These are phyloP conservation scores for Leavenworthia alabamica DNA, from an alignment of 345 rosid species.

Conservation along the genomic window DNA sequence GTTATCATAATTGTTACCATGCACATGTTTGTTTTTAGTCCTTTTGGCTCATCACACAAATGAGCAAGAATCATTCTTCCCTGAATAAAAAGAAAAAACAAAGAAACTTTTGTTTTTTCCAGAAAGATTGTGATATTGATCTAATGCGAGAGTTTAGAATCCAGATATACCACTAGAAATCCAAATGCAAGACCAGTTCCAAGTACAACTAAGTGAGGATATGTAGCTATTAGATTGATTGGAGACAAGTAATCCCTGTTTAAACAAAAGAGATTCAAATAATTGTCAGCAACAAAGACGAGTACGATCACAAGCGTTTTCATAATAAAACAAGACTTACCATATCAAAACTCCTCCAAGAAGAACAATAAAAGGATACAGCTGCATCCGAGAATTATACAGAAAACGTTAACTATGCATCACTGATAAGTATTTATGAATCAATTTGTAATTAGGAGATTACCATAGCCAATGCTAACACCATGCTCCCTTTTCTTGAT, in stretches of 20 bases:
- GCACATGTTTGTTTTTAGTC: conserved; percentile 98
- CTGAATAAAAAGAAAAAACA: conserved; percentile 44
- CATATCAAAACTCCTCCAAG: conserved; percentile 81
- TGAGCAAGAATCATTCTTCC: conserved; percentile 99
- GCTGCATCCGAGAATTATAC: conserved; percentile 42
- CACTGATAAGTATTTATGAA: not conserved
- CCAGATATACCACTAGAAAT: conserved; percentile 78
- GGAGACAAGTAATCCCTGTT: conserved; percentile 50
- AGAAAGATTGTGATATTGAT: not conserved
- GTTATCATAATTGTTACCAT: conserved; percentile 77
- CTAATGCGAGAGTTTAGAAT: not conserved
- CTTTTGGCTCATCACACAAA: conserved; percentile 97
- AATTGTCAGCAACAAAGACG: not conserved
- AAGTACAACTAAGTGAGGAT: conserved; percentile 77
- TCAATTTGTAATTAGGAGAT: too few species aligned
- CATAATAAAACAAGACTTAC: conserved; percentile 41
- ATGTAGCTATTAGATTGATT: conserved; percentile 61
- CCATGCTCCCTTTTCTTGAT: conserved; percentile 81
- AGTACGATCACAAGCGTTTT: not conserved
- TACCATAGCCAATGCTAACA: conserved; percentile 96
- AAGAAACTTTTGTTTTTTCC: not conserved
- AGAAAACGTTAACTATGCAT: conserved; percentile 17
- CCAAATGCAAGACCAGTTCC: conserved; percentile 99
- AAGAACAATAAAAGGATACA: conserved; percentile 76
- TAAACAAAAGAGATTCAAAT: conserved; percentile 1